These are phyloP conservation scores for Ligustrum vulgare DNA, from an alignment of 257 asterid genomes.

Conservation along the genomic window DNA sequence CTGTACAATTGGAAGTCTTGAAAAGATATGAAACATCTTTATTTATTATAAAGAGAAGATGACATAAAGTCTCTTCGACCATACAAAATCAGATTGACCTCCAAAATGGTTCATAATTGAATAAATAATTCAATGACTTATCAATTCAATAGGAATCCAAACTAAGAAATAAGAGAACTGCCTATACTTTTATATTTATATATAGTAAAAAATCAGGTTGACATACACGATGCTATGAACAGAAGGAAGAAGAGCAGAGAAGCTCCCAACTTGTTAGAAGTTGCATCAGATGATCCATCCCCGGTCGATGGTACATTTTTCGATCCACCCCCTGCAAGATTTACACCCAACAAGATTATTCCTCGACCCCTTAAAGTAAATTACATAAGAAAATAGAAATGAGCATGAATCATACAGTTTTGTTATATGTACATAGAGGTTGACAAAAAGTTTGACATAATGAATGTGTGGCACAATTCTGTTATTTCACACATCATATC, in stretches of 20 bases:
- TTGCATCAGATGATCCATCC: constrained; percentile 42
- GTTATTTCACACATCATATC: too few relatives aligned
- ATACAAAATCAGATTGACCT: constrained; percentile 45
- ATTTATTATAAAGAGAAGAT: constrained; percentile 36
- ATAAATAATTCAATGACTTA: constrained; percentile 31
- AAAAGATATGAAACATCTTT: constrained; percentile 17
- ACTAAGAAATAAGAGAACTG: constrained; percentile 10
- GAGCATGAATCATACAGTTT: not conserved
- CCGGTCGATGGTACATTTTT: constrained; percentile 33
- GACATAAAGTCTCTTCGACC: constrained; percentile 22
- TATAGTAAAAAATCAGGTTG: not conserved
- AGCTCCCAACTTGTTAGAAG: constrained; percentile 31
- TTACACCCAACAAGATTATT: too few relatives aligned
- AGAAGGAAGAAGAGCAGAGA: constrained; percentile 23
- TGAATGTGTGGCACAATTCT: too few relatives aligned
- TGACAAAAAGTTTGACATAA: too few relatives aligned
- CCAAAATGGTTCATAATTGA: constrained; percentile 31
- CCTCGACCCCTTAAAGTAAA: not conserved
- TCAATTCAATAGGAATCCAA: not conserved
- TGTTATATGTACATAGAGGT: too few relatives aligned
- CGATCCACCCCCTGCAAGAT: constrained; percentile 35
- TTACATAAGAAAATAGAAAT: not conserved
- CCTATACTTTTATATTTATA: not conserved
- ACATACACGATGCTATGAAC: constrained; percentile 36
- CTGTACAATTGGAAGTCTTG: too few relatives aligned